Base-by-base conservation (phyloP, 2,329 filamentous ascomycete genomes). In the Calonectria leucothoes region DNA sequence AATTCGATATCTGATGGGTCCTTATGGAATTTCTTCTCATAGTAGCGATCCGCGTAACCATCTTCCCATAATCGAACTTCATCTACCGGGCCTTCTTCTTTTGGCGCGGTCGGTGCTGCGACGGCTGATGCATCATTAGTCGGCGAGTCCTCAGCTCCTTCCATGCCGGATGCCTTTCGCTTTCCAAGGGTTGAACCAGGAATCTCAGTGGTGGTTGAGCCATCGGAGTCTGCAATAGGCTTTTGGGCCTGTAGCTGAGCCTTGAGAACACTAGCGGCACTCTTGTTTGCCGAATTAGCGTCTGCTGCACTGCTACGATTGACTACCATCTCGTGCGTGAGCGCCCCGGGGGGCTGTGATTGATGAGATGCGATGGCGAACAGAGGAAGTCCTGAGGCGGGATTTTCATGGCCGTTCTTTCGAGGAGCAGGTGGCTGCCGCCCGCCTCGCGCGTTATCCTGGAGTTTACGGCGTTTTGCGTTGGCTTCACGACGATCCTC, bases 21-120 rank as follows among this genome's bases (percentile, higher is more conserved):
- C 59, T 95, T 95, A 64, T 95, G 89, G 81, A 99, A 99, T 83
- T 99, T 99, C 83, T 98, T 95, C 83, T 98, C 94, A 82, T 99
- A 99, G 84, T 99, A 99, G 59, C 97, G 91, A 85, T 98, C 96
- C 65, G 94, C 93, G 83, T 99, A 99, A 10, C 97, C 97, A 66
- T 96, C 93, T 82, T 99, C 97, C 97, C 97, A 99, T 15, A 99
- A 88, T 72, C 93, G 92, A 66, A 99, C 94, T 23, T 93, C 95
- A 82, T 99, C 97, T 73, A 92, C 88, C 2, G 94, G 91, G 23
- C 90, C 89, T 49, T 94, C 93, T 5, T 93, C 92, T 2, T 82
- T 80, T 15, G 87, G 85, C 25, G 89, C 85, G 49, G 86, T 82
- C 7, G 88, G 83, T 35, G 84, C 82, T 8, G 84, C 78, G 4